A percentile compares a stretch with the other conserved stretches of the same genome.
Evolutionary conservation across 805 yeast species (phyloP).

Genomic region (Myxozyma sirexii): DNA sequence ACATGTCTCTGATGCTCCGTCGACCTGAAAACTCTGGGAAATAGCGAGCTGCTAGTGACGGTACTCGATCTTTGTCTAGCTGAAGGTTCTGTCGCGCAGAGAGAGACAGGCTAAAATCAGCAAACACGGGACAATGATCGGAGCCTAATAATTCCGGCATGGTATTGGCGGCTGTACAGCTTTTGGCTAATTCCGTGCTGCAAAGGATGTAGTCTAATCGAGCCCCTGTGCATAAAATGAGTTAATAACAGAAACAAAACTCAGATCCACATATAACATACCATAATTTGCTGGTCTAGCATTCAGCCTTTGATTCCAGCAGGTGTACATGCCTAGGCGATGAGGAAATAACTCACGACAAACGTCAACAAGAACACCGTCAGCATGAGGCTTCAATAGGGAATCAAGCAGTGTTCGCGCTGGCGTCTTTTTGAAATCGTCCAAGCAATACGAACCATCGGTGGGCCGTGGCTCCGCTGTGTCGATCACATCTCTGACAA

Average conservation of each 20-base stretch:
- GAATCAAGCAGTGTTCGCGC: slow-evolving; percentile 25
- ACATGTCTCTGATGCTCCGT: slow-evolving; percentile 29
- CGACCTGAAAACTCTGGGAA: slow-evolving; percentile 29
- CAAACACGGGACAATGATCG: slow-evolving; percentile 73
- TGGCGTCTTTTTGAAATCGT: slow-evolving; percentile 30
- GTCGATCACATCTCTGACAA: slow-evolving; percentile 77
- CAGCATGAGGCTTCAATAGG: slow-evolving; percentile 22
- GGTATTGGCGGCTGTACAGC: slow-evolving; percentile 54
- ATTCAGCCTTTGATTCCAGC: slow-evolving; percentile 83
- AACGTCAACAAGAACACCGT: slow-evolving; percentile 30
- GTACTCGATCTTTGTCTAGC: background rate
- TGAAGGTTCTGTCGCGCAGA: background rate
- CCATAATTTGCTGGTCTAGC: slow-evolving; percentile 71
- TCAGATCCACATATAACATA: too few relatives aligned
- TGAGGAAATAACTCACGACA: slow-evolving; percentile 57
- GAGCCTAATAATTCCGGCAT: slow-evolving; percentile 78
- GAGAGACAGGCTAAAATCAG: background rate
- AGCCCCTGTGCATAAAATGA: slow-evolving; percentile 56
- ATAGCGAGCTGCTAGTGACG: background rate
- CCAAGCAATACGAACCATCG: slow-evolving; percentile 35
- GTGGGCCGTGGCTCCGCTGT: slow-evolving; percentile 65
- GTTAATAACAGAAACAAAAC: too few relatives aligned
- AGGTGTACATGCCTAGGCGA: slow-evolving; percentile 72
- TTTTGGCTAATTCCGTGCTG: slow-evolving; percentile 47
- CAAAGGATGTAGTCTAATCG: slow-evolving; percentile 75